Evolutionary conservation across 1,284 basidiomycete species (phyloP).

Genomic region (Vanrija pseudolonga): DNA sequence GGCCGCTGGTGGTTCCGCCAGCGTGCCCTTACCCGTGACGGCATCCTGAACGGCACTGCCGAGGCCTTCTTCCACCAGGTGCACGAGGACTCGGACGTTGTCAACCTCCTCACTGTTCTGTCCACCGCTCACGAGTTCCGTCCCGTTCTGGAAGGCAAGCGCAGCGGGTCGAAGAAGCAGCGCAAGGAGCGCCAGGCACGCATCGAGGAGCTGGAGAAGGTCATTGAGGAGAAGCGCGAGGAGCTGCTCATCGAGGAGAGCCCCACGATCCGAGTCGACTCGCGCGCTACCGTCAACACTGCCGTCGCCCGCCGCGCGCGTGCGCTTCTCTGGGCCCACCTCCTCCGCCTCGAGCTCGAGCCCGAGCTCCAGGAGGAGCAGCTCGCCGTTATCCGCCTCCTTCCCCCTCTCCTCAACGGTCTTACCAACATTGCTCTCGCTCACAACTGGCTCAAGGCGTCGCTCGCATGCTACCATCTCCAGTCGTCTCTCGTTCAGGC

Average conservation of each 20-base stretch:
- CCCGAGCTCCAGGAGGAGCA: constrained; percentile 64
- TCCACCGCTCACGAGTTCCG: constrained; percentile 67
- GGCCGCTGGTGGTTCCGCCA: constrained; percentile 98
- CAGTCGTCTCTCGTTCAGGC: constrained; percentile 85
- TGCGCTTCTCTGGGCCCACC: constrained; percentile 78
- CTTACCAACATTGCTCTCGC: constrained; percentile 78
- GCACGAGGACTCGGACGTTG: constrained; percentile 72
- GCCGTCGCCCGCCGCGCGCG: constrained; percentile 57
- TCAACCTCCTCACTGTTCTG: constrained; percentile 70
- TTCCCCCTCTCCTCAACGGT: constrained; percentile 72
- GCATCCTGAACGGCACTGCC: constrained; percentile 77
- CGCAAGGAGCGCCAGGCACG: constrained; percentile 50
- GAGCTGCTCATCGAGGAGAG: constrained; percentile 38
- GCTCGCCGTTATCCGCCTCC: constrained; percentile 63
- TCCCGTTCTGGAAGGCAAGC: constrained; percentile 29
- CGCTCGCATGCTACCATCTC: constrained; percentile 73
- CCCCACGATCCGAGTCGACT: constrained; percentile 30
- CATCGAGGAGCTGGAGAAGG: constrained; percentile 59
- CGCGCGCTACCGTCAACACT: constrained; percentile 28
- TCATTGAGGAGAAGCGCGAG: constrained; percentile 56
- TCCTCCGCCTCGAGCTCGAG: constrained; percentile 69
- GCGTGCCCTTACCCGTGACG: constrained; percentile 86
- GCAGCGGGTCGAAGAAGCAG: constrained; percentile 44
- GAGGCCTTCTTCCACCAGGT: constrained; percentile 84
- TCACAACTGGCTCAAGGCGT: constrained; percentile 86